Percentiles rank a stretch among this genome's conserved stretches.
Evolutionary conservation across 2,329 filamentous ascomycete species (phyloP).

Genomic region (Endothia cerciana): DNA sequence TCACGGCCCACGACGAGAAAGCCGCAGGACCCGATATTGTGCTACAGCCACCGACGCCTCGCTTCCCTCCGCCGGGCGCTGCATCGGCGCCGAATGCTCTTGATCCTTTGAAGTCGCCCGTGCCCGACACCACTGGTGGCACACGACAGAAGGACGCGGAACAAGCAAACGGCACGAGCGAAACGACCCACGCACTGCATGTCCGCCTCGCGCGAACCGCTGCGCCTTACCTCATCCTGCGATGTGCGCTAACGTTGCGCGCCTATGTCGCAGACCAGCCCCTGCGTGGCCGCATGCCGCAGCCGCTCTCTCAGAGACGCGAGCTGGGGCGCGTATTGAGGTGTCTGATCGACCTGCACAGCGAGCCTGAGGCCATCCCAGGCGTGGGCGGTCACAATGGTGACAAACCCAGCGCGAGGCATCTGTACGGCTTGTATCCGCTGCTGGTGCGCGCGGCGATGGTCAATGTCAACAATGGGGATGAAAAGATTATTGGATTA

Average conservation of each 20-base stretch:
- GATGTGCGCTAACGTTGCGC: slow-evolving; percentile 79
- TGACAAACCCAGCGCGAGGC: slow-evolving; percentile 61
- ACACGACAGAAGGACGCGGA: slow-evolving; percentile 21
- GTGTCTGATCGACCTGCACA: slow-evolving; percentile 67
- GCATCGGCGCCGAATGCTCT: slow-evolving; percentile 31
- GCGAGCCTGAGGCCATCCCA: slow-evolving; percentile 72
- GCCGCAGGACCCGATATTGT: slow-evolving; percentile 41
- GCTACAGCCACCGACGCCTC: slow-evolving; percentile 51
- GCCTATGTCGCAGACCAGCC: slow-evolving; percentile 91
- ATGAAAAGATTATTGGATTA: slow-evolving; percentile 62
- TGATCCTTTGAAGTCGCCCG: slow-evolving; percentile 27
- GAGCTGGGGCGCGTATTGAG: slow-evolving; percentile 76
- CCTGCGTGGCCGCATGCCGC: slow-evolving; percentile 84
- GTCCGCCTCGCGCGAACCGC: slow-evolving; percentile 73
- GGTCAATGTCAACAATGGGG: slow-evolving; percentile 60
- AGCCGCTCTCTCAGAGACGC: slow-evolving; percentile 77
- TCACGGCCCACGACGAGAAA: slow-evolving; percentile 54
- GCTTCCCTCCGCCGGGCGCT: slow-evolving; percentile 38
- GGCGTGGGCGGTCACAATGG: slow-evolving; percentile 55
- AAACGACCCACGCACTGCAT: slow-evolving; percentile 44
- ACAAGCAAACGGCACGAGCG: slow-evolving; percentile 30
- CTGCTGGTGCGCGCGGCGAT: slow-evolving; percentile 68
- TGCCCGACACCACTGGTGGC: slow-evolving; percentile 27
- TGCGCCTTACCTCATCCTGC: slow-evolving; percentile 80
- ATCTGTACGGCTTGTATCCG: slow-evolving; percentile 81